These are phyloP conservation scores for Microcos paniculata DNA, from an alignment of 345 rosid genomes.

Conservation along the genomic window DNA sequence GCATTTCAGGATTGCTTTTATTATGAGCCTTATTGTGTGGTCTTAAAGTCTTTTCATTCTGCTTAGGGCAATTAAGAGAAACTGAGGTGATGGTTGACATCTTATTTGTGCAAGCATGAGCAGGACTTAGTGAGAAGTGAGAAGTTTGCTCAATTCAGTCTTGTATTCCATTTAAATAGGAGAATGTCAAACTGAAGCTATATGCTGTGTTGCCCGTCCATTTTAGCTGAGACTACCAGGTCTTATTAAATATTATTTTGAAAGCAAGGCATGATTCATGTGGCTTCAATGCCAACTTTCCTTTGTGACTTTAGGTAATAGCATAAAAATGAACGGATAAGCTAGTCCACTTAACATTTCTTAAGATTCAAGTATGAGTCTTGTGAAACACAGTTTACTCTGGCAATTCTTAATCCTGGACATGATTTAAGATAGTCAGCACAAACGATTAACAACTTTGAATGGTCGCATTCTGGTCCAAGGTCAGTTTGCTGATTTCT, in stretches of 20 bases:
- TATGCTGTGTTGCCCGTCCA: not conserved
- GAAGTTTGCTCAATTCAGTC: not conserved
- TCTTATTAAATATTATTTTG: not conserved
- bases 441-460: not conserved
- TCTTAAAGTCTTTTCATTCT: slow-evolving; percentile 2
- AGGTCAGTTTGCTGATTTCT: slow-evolving; percentile 2
- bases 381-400: not conserved
- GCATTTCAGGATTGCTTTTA: not conserved
- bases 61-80: not conserved
- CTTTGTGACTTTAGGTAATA: not conserved
- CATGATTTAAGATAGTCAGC: not conserved
- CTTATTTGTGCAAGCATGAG: not conserved
- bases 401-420: not conserved
- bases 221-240: not conserved
- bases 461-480: not conserved
- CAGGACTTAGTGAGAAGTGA: not conserved
- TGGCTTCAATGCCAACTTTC: not conserved
- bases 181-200: not conserved
- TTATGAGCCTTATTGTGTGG: not conserved
- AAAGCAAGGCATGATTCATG: not conserved
- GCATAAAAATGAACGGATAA: not conserved
- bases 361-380: not conserved
- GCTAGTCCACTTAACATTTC: not conserved
- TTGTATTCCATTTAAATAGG: not conserved
- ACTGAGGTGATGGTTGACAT: slow-evolving; percentile 1